Percentiles rank a stretch among this genome's conserved stretches.
These are phyloP conservation scores for Effrenium voratum DNA, from an alignment of 73 alveolate species.

Conservation along the genomic window DNA sequence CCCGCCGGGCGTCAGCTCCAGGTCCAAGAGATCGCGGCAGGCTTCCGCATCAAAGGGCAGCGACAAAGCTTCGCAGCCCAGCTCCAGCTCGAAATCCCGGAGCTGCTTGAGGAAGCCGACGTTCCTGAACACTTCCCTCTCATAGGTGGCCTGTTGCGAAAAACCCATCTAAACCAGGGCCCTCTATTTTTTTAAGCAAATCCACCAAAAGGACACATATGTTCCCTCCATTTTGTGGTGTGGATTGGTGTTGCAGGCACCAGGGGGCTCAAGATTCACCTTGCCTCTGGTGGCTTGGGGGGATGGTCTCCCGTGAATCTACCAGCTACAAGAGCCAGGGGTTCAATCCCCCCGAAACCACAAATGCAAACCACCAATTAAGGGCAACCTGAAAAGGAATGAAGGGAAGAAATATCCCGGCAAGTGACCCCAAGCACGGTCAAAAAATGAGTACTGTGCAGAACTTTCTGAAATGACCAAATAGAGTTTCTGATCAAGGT, in stretches of 20 bases:
- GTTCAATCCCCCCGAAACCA: too few species aligned
- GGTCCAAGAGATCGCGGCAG: constrained; percentile 14
- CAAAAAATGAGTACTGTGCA: too few species aligned
- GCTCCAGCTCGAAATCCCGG: constrained; percentile 25
- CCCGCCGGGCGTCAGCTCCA: background rate
- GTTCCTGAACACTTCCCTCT: background rate
- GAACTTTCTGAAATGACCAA: too few species aligned
- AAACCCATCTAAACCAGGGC: background rate
- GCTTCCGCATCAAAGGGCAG: background rate
- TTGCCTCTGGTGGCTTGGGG: background rate
- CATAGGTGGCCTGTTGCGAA: background rate
- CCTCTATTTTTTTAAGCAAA: background rate
- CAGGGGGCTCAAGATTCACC: background rate
- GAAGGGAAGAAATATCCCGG: too few species aligned
- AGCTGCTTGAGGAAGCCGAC: constrained; percentile 78
- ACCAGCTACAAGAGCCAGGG: too few species aligned
- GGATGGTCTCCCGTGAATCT: background rate
- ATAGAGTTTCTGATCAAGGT: too few species aligned
- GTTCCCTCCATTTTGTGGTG: too few species aligned
- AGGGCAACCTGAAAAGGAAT: too few species aligned
- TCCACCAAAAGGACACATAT: too few species aligned
- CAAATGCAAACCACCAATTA: too few species aligned
- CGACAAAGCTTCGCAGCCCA: background rate
- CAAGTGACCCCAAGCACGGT: too few species aligned
- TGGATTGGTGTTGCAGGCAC: background rate